A percentile compares a stretch with the other conserved stretches of the same genome.
These are phyloP conservation scores for Pyricularia grisea DNA, from an alignment of 2,329 filamentous ascomycete genomes.

Conservation along the genomic window DNA sequence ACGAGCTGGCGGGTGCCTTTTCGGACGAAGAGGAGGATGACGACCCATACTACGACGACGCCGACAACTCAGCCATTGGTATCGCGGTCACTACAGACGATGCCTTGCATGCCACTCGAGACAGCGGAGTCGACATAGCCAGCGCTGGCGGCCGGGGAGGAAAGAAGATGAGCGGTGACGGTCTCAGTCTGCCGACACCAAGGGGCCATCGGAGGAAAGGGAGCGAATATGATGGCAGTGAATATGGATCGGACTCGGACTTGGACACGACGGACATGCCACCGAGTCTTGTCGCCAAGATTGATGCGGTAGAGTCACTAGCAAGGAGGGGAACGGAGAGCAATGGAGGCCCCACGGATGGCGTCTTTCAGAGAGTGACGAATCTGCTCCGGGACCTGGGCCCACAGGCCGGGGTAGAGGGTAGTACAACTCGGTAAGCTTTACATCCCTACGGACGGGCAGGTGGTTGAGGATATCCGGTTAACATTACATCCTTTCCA, in stretches of 20 bases:
- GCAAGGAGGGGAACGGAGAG: conserved; percentile 57
- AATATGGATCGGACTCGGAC: conserved; percentile 66
- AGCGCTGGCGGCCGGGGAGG: background rate
- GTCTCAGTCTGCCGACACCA: conserved; percentile 32
- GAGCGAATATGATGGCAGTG: conserved; percentile 62
- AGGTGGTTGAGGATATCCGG: background rate
- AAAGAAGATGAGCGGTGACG: background rate
- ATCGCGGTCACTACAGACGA: conserved; percentile 19
- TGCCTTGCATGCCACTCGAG: conserved; percentile 16
- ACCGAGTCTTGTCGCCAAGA: conserved; percentile 55
- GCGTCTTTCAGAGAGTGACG: conserved; percentile 59
- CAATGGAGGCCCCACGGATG: conserved; percentile 55
- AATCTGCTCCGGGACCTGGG: conserved; percentile 63
- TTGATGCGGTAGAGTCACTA: conserved; percentile 63
- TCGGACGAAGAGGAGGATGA: conserved; percentile 53
- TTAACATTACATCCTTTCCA: conserved; percentile 1
- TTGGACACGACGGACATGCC: conserved; percentile 61
- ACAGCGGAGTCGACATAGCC: conserved; percentile 32
- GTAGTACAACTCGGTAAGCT: conserved; percentile 57
- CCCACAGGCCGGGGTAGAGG: conserved; percentile 63
- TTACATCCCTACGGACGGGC: background rate
- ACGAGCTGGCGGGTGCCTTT: conserved; percentile 69
- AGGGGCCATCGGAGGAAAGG: conserved; percentile 40
- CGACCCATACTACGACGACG: conserved; percentile 30
- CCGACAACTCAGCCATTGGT: conserved; percentile 17